phyloP scores from a whole-genome alignment of 2,329 filamentous ascomycete species.

The Colletotrichum horii region DNA sequence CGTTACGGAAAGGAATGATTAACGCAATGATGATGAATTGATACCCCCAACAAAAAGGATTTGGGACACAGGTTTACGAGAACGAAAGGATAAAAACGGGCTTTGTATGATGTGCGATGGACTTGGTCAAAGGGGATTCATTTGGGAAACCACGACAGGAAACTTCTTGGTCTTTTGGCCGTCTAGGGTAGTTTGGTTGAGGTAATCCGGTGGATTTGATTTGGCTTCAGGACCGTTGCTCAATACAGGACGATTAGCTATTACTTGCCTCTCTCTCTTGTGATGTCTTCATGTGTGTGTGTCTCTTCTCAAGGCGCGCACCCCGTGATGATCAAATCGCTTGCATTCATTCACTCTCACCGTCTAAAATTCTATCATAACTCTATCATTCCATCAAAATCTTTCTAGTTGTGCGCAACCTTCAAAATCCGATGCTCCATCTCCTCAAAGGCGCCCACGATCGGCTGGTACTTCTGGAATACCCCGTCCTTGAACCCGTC shows the following conservation, averaged over 20 bases:
- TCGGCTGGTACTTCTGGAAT: constrained; percentile 79
- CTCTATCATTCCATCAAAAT: not conserved
- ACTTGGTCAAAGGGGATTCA: not conserved
- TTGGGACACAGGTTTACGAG: not conserved
- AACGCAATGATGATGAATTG: not conserved
- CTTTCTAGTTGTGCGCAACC: constrained; percentile 34
- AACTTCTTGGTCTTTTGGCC: not conserved
- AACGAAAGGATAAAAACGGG: not conserved
- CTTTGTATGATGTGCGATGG: not conserved
- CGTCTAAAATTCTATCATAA: not conserved
- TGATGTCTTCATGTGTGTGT: not conserved
- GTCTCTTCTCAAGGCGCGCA: not conserved
- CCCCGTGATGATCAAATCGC: not conserved
- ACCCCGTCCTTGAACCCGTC: constrained; percentile 77
- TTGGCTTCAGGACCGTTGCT: not conserved
- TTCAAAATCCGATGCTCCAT: constrained; percentile 74
- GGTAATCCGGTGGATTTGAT: not conserved
- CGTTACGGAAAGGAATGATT: not conserved
- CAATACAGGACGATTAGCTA: not conserved
- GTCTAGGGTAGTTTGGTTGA: not conserved
- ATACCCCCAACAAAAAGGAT: not conserved
- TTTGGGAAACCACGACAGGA: not conserved
- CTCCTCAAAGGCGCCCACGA: constrained; percentile 76
- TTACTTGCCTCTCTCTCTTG: not conserved
- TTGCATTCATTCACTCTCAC: not conserved